Evolutionary conservation across 176 grass and related monocot genomes (phyloP).

Genomic region (Carex cristatella): DNA sequence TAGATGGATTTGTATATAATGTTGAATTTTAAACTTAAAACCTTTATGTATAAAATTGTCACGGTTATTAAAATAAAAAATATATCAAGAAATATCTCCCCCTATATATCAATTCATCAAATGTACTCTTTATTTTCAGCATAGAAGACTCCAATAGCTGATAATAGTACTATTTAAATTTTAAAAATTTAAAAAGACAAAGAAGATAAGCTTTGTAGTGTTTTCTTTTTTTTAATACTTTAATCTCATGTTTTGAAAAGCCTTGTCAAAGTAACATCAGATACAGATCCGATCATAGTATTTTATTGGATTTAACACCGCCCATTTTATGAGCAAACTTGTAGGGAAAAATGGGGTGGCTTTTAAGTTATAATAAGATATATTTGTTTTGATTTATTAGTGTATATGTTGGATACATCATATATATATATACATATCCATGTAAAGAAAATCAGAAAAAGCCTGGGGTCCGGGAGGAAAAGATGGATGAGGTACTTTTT

Average conservation of each 20-base stretch:
- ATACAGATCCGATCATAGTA: not conserved
- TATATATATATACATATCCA: no score
- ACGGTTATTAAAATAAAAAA: no score
- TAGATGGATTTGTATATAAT: no score
- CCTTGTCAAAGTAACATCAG: not conserved
- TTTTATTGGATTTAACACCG: not conserved
- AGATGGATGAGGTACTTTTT: not conserved
- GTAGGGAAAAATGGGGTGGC: constrained; percentile 15
- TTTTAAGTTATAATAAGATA: constrained; percentile 28
- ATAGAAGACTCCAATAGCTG: not conserved
- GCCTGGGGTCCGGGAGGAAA: constrained; percentile 8
- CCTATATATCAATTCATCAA: no score
- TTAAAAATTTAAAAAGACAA: not conserved
- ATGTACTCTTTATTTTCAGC: not conserved
- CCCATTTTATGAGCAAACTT: not conserved
- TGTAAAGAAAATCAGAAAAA: not conserved
- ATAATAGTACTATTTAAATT: not conserved
- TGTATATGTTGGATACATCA: not conserved
- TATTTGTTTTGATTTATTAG: not conserved
- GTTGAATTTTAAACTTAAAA: no score
- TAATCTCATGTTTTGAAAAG: not conserved
- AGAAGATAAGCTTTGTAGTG: not conserved
- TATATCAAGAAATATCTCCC: no score
- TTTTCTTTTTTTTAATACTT: not conserved
- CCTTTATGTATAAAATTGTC: no score